Base-by-base conservation (phyloP, 1,284 basidiomycete genomes). In the Kwoniella shivajii region DNA sequence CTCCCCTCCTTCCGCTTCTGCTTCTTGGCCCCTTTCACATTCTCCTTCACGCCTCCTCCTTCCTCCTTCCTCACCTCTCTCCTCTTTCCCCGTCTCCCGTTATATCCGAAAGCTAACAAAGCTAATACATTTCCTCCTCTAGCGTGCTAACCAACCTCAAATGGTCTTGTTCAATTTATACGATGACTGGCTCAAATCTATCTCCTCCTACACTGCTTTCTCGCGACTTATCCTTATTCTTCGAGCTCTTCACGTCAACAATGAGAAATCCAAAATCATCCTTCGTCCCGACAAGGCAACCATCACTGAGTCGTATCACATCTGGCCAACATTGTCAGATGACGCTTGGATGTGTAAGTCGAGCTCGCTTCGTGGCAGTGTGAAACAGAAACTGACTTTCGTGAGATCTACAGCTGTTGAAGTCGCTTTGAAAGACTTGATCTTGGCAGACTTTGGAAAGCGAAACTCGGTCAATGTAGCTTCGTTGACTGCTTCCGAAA, bases 291-390 rank as follows among this genome's bases (percentile, higher is more conserved):
- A 94, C 80, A 92, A 92, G 80, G 89, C 87, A 61, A 97, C 94
- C 6, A 87, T 97, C 67, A 99, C 96, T 3, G 92, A 98, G 78
- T 90, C 94, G 48, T 95, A 99, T 79, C 93, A 98, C 77, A 92
- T 99, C 36, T 99, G 95, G 95, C 96, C 96, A 6, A 89, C 92
- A 2, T 82, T 99, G 49, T 82, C 82, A 24, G 95, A 99, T 71
- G 93, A 98, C 65, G 94, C 97, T 68, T 99, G 96, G 96, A 97
- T 99, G 81, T 47, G n/a, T n/a, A n/a, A n/a, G n/a, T n/a, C n/a
- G n/a, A n/a, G n/a, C n/a, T n/a, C n/a, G n/a, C n/a, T n/a, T n/a
- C n/a, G n/a, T n/a, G n/a, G n/a, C n/a, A n/a, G n/a, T n/a, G n/a
- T n/a, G n/a, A n/a, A n/a, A n/a, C n/a, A n/a, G n/a, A n/a, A n/a